These are phyloP conservation scores for Agastache rugosa DNA, from an alignment of 257 asterid species.

Conservation along the genomic window DNA sequence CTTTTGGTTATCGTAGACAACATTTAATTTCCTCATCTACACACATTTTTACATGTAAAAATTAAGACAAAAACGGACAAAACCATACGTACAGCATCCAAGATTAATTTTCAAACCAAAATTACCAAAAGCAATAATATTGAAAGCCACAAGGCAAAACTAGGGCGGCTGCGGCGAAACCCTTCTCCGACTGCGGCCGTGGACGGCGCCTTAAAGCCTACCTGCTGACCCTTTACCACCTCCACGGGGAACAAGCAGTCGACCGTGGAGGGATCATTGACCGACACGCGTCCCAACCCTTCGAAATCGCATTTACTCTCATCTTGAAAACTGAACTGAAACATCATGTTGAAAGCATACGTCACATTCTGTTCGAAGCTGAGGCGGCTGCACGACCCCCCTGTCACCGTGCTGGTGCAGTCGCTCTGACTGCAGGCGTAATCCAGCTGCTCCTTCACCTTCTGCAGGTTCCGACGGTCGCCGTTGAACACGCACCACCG, in stretches of 20 bases:
- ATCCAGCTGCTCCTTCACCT: background rate
- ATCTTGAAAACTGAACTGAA: conserved; percentile 30
- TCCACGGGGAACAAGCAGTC: conserved; percentile 50
- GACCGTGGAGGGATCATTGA: conserved; percentile 38
- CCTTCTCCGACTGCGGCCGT: background rate
- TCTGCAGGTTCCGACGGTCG: background rate
- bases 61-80: too few species aligned
- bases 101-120: background rate
- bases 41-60: background rate
- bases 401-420: conserved; percentile 34
- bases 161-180: background rate
- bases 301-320: conserved; percentile 36
- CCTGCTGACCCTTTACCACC: conserved; percentile 43
- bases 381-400: conserved; percentile 43
- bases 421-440: background rate
- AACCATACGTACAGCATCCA: background rate
- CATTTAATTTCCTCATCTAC: background rate
- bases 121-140: background rate
- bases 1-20: background rate
- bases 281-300: conserved; percentile 32
- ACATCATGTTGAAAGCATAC: conserved; percentile 46
- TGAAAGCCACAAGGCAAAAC: background rate
- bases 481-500: conserved; percentile 46
- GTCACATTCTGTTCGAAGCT: conserved; percentile 21
- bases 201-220: too few species aligned